Evolutionary conservation across 2,329 filamentous ascomycete species (phyloP), one percentile per base, ranked within the genome.

Genomic region (Pseudocercospora pini-densiflorae): DNA sequence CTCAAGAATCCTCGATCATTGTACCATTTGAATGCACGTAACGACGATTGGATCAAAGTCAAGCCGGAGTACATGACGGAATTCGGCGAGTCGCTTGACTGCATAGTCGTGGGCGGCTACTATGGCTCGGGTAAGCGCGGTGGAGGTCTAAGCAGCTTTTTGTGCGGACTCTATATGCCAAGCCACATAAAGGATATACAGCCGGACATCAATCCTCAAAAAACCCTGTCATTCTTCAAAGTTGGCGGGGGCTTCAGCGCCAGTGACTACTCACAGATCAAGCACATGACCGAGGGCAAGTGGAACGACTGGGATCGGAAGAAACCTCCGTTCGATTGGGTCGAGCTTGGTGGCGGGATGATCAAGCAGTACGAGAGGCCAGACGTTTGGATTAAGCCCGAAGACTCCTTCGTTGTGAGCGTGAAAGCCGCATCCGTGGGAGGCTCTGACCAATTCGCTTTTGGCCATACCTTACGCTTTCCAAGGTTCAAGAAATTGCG

Each of bases 41-140:
- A 96, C 74, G 92, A 97, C 73, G 92, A 97, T 79, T 99, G 95
- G 95, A 90, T 97, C 81, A 99, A 99, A 77, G 94, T 99, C 8
- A 99, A 99, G 75, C 95, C 95, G 0, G 95, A 99, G 70, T 99
- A 99, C 78, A 97, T 98, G 94, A 90, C 90, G 1, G 94, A 97
- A 69, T 97, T 95, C 77, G 95, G 95, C 68, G 94, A 98, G 79
- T 92, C 91, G 0, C 87, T 99, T 3, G 95, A 99, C 77, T 93
- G 93, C 71, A 82, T 97, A 14, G 85, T 99, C 16, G 88, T 99
- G 61, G 95, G 94, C 62, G 95, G 93, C 8, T 98, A 97, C 80
- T 99, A 92, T 77, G 95, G 95, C 14, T 92, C 91, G 31, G 95
- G 95, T 0, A 88, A 87, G 63, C 88, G 95, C 57, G 95, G 95